Evolutionary conservation across 1,284 basidiomycete species (phyloP), one percentile per base, ranked within the genome.

Genomic region (Hemileia vastatrix): DNA sequence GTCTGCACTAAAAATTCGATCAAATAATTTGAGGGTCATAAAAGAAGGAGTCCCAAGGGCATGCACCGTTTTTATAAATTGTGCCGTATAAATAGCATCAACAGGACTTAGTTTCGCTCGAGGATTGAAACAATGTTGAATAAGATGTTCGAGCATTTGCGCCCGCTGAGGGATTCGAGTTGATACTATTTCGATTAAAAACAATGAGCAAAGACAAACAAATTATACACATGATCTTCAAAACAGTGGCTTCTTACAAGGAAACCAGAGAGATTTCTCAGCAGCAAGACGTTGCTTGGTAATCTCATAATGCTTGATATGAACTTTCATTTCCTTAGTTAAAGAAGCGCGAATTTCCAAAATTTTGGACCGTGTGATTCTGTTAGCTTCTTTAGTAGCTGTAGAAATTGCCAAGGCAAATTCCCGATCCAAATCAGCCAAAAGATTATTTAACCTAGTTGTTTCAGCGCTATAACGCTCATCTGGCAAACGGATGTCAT

Each of bases 81-180:
- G 87, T 6, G 90, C 87, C 64, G 92, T 90, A 68, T 87, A 98
- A 59, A 94, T 86, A 8, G 95, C 95, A 76, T 98, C 95, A 82
- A 92, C 90, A 0, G 93, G 91, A 0, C 93, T 94, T 13, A 97
- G 79, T 43, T 95, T 80, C 64, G 88, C 89, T 31, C 95, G 85
- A 2, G 95, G 94, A 71, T 90, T 86, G 67, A 98, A 83, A 76
- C 95, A 98, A 72, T 93, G 84, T 73, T 96, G 90, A 57, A 91
- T 84, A 47, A 94, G 77, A 18, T 84, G 79, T 32, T 81, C 79
- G 23, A 83, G 81, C 45, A 88, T 78, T 11, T 78, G 71, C 4
- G 76, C 73, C 8, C 81, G 79, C n/a, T 65, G 33, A 15, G 43
- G 24, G 23, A n/a, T 21, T 24, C 27, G 24, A 33, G 47, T 11